Base-by-base conservation (phyloP, 2,329 filamentous ascomycete genomes). In the Sporothrix brunneoviolacea region DNA sequence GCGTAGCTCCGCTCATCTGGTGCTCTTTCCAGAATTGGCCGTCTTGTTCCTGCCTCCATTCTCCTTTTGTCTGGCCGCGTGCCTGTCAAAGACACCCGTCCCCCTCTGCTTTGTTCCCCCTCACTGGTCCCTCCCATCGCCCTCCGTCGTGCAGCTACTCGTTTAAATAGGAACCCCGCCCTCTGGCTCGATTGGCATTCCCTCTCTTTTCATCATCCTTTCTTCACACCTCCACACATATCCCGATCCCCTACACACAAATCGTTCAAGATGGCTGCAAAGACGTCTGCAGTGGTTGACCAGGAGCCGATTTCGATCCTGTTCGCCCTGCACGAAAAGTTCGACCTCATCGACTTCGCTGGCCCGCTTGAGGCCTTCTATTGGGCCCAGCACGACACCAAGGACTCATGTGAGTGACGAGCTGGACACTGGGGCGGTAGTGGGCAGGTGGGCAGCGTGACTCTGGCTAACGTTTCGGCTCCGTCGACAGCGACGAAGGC, bases 241-340 rank as follows among this genome's bases (percentile, higher is more conserved):
- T 43, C 43, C 43, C n/a, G 24, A n/a, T 32, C 30, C 16, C 22
- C 4, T 37, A 21, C 27, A 32, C 38, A 52, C 35, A 59, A 57
- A 51, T 61, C 62, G 61, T 59, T 57, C 70, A 77, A 67, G 67
- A 82, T 82, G 78, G 73, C 75, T 64, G 67, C 67, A 63, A 80
- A 80, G 73, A 71, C 68, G 59, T 77, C 76, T 66, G 76, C 77
- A 63, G 75, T 78, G 65, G 70, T 72, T 61, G 77, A 80, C 63
- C 74, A 54, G 39, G 60, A 81, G 64, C 77, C 77, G 58, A 70
- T 82, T 61, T 72, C 80, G 57, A 75, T 82, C 58, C 75, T 82
- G 62, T 74, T 82, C 66, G 77, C 73, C 59, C 71, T 82, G 59
- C 78, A 82, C 49, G 67, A 72, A 63, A 77, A 79, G 64, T 82